A percentile compares a stretch with the other conserved stretches of the same genome.
Conservation (phyloP, 2,329 filamentous ascomycete species). For the Diaporthe amygdali region DNA sequence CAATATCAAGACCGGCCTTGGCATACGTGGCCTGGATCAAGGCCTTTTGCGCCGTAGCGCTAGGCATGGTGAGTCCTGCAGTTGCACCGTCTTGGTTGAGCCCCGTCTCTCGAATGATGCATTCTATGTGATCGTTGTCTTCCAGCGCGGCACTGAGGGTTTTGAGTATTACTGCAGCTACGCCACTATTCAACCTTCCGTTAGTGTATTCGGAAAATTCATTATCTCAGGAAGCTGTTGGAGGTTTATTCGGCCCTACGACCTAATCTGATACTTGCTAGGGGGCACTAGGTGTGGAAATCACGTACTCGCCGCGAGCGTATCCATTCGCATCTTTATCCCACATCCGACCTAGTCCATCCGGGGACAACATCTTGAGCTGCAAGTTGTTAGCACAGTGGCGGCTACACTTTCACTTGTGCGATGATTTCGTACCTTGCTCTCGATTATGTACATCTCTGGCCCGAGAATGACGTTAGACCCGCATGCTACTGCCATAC, state of each 20-base stretch:
- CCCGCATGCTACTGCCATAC: slow-evolving; percentile 38
- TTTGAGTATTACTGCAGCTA: slow-evolving; percentile 47
- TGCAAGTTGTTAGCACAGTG: background rate
- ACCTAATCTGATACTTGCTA: background rate
- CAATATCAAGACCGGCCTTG: slow-evolving; percentile 40
- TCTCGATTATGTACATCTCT: slow-evolving; percentile 38
- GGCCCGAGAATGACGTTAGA: slow-evolving; percentile 39
- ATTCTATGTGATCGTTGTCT: slow-evolving; percentile 38
- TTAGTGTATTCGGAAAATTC: background rate
- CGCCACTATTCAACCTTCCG: slow-evolving; percentile 37
- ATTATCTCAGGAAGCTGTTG: background rate
- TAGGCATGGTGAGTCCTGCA: slow-evolving; percentile 52
- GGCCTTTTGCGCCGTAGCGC: slow-evolving; percentile 39
- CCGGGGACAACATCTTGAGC: background rate
- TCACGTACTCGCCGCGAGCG: slow-evolving; percentile 50
- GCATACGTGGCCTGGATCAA: slow-evolving; percentile 46
- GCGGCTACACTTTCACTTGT: no score
- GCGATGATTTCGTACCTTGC: slow-evolving; percentile 27
- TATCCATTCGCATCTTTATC: slow-evolving; percentile 56
- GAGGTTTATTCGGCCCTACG: no score
- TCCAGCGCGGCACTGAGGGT: background rate
- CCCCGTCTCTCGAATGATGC: slow-evolving; percentile 48
- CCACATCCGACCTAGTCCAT: slow-evolving; percentile 44
- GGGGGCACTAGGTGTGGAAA: no score
- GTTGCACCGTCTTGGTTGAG: slow-evolving; percentile 52